phyloP scores from a whole-genome alignment of 108 stramenopile genomes.

The Skeletonema grethae region DNA sequence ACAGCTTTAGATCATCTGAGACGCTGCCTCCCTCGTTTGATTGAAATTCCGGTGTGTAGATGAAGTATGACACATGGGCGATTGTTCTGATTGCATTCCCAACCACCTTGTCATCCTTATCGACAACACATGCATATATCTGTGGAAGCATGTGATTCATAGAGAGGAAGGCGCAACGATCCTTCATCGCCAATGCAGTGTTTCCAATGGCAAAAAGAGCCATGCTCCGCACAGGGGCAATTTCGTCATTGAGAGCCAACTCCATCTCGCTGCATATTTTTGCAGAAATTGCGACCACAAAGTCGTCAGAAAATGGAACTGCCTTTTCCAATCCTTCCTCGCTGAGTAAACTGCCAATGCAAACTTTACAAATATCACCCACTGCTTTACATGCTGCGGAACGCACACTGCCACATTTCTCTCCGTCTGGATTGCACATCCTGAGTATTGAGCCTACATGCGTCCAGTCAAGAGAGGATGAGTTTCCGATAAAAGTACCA shows the following conservation, averaged over 20 bases:
- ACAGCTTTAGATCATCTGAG: constrained; percentile 10
- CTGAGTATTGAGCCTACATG: constrained; percentile 39
- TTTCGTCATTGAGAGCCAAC: constrained; percentile 43
- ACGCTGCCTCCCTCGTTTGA: not conserved
- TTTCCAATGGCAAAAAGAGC: constrained; percentile 75
- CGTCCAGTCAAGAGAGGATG: constrained; percentile 16
- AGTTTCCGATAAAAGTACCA: not conserved
- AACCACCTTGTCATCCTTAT: constrained; percentile 68
- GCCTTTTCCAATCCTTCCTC: not conserved
- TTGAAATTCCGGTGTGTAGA: constrained; percentile 30
- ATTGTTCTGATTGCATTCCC: constrained; percentile 70
- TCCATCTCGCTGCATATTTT: constrained; percentile 49
- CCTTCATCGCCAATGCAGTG: constrained; percentile 51
- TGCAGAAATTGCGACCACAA: constrained; percentile 19
- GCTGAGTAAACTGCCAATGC: constrained; percentile 18
- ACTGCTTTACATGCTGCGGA: constrained; percentile 66
- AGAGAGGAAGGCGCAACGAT: constrained; percentile 18
- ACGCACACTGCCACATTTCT: constrained; percentile 54
- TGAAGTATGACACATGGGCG: constrained; percentile 56
- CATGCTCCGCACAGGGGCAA: constrained; percentile 62
- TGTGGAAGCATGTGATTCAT: constrained; percentile 23
- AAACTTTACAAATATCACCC: constrained; percentile 61
- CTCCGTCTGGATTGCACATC: constrained; percentile 38
- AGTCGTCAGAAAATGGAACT: constrained; percentile 6
- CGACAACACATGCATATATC: constrained; percentile 33